These are phyloP conservation scores for Pseudopithomyces maydicus DNA, from an alignment of 2,329 filamentous ascomycete species.

Conservation along the genomic window DNA sequence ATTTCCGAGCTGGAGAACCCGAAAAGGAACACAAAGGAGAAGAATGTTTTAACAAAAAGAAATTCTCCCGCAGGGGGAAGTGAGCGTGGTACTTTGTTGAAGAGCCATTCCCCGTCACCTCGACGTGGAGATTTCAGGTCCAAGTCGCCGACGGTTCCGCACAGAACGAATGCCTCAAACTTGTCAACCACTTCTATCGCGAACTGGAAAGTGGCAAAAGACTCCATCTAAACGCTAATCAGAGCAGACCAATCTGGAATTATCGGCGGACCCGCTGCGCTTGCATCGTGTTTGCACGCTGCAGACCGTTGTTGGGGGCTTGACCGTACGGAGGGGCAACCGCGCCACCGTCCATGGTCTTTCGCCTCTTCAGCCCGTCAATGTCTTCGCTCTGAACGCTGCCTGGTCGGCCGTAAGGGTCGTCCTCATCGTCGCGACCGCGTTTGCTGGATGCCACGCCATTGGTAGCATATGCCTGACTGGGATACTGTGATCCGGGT, in stretches of 20 bases:
- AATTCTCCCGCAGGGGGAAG: slow-evolving; percentile 18
- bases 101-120: neutral
- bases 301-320: slow-evolving; percentile 37
- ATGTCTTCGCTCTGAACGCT: slow-evolving; percentile 60
- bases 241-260: slow-evolving; percentile 7
- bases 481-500: slow-evolving; percentile 67
- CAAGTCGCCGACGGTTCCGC: slow-evolving; percentile 8
- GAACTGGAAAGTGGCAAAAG: slow-evolving; percentile 24
- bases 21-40: slow-evolving; percentile 38
- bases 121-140: neutral
- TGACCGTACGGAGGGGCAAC: slow-evolving; percentile 39
- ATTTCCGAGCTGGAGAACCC: slow-evolving; percentile 33
- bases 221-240: slow-evolving; percentile 23
- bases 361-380: slow-evolving; percentile 75
- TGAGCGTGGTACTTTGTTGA: slow-evolving; percentile 16
- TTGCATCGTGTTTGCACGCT: slow-evolving; percentile 38
- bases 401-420: slow-evolving; percentile 68
- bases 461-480: slow-evolving; percentile 66
- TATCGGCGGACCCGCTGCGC: slow-evolving; percentile 38
- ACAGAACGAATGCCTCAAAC: slow-evolving; percentile 26
- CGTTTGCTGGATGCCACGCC: slow-evolving; percentile 66
- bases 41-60: slow-evolving; percentile 39
- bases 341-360: slow-evolving; percentile 65
- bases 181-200: slow-evolving; percentile 26
- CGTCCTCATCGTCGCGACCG: slow-evolving; percentile 66